These are phyloP conservation scores for Cryphonectria nitschkei DNA, from an alignment of 2,329 filamentous ascomycete species.

Conservation along the genomic window DNA sequence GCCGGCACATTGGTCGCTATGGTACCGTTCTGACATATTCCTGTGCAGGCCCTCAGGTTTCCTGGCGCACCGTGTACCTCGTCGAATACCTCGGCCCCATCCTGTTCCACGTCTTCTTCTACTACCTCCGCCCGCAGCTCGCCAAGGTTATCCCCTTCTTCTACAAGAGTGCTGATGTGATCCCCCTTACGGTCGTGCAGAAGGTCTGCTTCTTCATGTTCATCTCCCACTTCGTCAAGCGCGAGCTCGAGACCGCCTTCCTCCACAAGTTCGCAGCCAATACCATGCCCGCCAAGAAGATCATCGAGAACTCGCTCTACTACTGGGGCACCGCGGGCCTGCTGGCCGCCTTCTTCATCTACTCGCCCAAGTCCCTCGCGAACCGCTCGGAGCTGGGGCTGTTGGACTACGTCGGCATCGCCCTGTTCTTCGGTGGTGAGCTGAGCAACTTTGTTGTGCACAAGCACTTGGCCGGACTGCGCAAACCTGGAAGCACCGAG, in stretches of 20 bases:
- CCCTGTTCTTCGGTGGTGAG: slow-evolving; percentile 78
- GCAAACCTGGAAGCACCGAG: slow-evolving; percentile 79
- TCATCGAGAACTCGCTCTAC: slow-evolving; percentile 93
- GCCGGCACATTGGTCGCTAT: neutral
- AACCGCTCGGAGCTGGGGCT: slow-evolving; percentile 53
- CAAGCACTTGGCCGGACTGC: slow-evolving; percentile 74
- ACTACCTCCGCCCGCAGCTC: slow-evolving; percentile 73
- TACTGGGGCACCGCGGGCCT: slow-evolving; percentile 89
- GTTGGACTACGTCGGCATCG: slow-evolving; percentile 69
- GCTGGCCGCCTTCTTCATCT: slow-evolving; percentile 83
- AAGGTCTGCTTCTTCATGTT: slow-evolving; percentile 75
- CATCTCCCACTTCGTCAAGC: slow-evolving; percentile 86
- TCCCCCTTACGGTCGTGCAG: slow-evolving; percentile 68
- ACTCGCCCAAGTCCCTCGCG: slow-evolving; percentile 73
- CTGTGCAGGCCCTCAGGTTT: slow-evolving; percentile 76
- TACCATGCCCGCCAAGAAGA: slow-evolving; percentile 89
- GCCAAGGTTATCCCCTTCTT: slow-evolving; percentile 57
- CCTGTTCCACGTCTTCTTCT: slow-evolving; percentile 77
- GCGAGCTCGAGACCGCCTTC: slow-evolving; percentile 91
- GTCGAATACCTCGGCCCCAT: slow-evolving; percentile 94
- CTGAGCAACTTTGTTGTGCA: slow-evolving; percentile 80
- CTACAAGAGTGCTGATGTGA: slow-evolving; percentile 48
- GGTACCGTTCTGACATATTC: neutral
- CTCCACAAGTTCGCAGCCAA: slow-evolving; percentile 93
- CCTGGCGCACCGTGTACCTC: slow-evolving; percentile 91